Evolutionary conservation across 805 yeast species (phyloP).

Genomic region (Nakazawaea wyomingensis): DNA sequence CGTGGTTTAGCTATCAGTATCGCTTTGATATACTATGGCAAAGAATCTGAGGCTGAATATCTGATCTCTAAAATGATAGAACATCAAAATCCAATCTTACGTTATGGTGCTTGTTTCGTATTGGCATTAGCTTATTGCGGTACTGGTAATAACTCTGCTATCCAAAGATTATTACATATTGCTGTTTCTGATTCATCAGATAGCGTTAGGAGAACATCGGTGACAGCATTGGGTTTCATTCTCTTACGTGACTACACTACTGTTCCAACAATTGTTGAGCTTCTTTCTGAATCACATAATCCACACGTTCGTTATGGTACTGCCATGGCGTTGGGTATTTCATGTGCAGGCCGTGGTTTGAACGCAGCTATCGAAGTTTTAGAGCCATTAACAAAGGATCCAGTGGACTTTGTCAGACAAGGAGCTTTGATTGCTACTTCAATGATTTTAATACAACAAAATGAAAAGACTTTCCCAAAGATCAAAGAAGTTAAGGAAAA

Average conservation of each 20-base stretch:
- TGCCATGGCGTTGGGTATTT: conserved; percentile 92
- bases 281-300: conserved; percentile 89
- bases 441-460: conserved; percentile 84
- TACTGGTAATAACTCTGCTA: conserved; percentile 85
- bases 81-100: conserved; percentile 76
- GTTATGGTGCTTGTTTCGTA: conserved; percentile 95
- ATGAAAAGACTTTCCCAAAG: conserved; percentile 75
- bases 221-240: conserved; percentile 85
- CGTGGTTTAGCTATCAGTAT: conserved; percentile 91
- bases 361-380: conserved; percentile 86
- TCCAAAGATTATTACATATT: conserved; percentile 77
- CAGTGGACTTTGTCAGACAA: conserved; percentile 96
- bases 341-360: conserved; percentile 93
- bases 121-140: conserved; percentile 96
- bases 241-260: conserved; percentile 86
- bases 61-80: conserved; percentile 59
- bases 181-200: conserved; percentile 97
- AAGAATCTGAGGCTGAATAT: conserved; percentile 73
- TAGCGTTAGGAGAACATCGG: conserved; percentile 95
- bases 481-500: conserved; percentile 72
- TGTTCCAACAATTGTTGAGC: conserved; percentile 91
- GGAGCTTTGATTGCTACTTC: conserved; percentile 93
- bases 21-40: conserved; percentile 81
- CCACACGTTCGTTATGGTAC: conserved; percentile 99
- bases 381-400: conserved; percentile 88